A percentile compares a stretch with the other conserved stretches of the same genome.
phyloP scores from a whole-genome alignment of 2,329 filamentous ascomycete genomes.

The Reticulascus tulasneorum region DNA sequence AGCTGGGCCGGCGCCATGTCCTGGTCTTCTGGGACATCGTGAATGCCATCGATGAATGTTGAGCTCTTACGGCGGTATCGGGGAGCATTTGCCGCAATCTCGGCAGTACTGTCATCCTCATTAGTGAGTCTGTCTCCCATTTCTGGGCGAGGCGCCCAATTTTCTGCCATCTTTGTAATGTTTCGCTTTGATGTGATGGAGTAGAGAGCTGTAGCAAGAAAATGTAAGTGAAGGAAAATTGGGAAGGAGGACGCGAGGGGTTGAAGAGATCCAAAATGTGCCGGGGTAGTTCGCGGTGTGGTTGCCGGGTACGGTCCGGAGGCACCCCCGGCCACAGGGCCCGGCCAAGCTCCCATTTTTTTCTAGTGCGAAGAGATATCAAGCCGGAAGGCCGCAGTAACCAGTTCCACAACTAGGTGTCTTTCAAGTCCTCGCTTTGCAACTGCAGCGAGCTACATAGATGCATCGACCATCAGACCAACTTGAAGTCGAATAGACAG shows the following conservation, averaged over 20 bases:
- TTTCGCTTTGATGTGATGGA: neutral
- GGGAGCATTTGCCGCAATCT: slow-evolving; percentile 86
- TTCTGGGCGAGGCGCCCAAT: slow-evolving; percentile 9
- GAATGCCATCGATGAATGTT: slow-evolving; percentile 95
- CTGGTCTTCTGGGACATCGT: slow-evolving; percentile 79
- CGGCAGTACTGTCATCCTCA: slow-evolving; percentile 65
- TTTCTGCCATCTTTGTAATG: neutral
- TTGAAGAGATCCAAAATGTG: neutral
- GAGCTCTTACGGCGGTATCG: slow-evolving; percentile 89
- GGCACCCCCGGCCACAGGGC: too few relatives aligned
- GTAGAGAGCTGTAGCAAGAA: neutral
- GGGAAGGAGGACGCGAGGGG: neutral
- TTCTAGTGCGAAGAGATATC: too few relatives aligned
- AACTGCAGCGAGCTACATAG: too few relatives aligned
- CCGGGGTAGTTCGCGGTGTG: too few relatives aligned
- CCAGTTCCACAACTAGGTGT: too few relatives aligned
- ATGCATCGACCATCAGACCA: too few relatives aligned
- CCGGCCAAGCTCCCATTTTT: too few relatives aligned
- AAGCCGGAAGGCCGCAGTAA: too few relatives aligned
- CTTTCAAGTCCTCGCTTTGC: too few relatives aligned
- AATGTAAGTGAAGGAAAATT: neutral
- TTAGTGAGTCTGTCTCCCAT: slow-evolving; percentile 16
- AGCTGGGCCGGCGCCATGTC: slow-evolving; percentile 91
- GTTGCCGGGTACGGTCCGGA: too few relatives aligned
- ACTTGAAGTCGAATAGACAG: too few relatives aligned